Base-by-base conservation (phyloP, 371 early-diverging fungal genomes). In the Rhizomucor miehei region DNA sequence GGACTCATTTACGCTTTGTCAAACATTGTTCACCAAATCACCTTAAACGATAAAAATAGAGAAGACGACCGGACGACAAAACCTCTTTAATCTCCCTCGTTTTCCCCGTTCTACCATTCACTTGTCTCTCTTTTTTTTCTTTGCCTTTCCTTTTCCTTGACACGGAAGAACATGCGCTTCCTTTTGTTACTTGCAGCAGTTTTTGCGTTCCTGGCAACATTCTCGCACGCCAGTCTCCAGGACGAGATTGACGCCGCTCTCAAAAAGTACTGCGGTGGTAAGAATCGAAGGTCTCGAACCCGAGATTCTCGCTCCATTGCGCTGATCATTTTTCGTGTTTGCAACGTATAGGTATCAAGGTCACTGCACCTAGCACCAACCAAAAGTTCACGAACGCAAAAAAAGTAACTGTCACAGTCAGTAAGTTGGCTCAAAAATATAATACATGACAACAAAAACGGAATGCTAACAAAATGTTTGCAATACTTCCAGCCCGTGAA, bases 201-300 rank as follows among this genome's bases (percentile, higher is more conserved):
- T 29, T 29, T 29, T 29, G 29, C 29, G 29, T 29, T 29, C 29
- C 29, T 29, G 29, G 29, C 29, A 29, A 29, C 29, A 29, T 3
- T 29, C 29, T 29, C 29, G 29, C 29, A 29, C 29, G 29, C 29
- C 29, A 29, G 29, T 16, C 60, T 76, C 39, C 65, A 70, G 54
- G 77, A 76, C 45, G 56, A 76, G 53, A 69, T 76, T 37, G 71
- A 70, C 45, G 38, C 44, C 25, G 77, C 77, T n/a, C 44, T 51
- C 17, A 69, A 77, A 60, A 77, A 77, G 51, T 77, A 71, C 57
- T 77, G 77, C 57, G 56, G 68, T 44, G 77, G 77, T 64, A 69
- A 57, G 23, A 13, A 38, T 23, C n/a, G 16, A 38, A 46, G 17
- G 2, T 38, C 23, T 19, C 6, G 46, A n/a, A n/a, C n/a, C 8